Base-by-base conservation (phyloP, 2,329 filamentous ascomycete genomes). In the Monilinia fructicola region DNA sequence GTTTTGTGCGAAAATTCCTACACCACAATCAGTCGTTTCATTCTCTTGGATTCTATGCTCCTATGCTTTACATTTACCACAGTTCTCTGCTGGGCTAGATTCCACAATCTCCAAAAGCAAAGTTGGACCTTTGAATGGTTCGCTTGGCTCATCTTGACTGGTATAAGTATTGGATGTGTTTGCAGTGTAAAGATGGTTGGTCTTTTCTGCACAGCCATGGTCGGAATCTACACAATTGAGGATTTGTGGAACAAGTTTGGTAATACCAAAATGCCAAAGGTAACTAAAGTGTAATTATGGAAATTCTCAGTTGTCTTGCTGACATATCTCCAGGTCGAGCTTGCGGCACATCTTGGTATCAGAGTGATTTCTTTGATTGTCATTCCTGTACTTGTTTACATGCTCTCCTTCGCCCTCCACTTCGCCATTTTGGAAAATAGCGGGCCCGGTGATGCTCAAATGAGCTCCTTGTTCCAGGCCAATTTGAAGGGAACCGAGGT, bases 1-100 rank as follows among this genome's bases (percentile, higher is more conserved):
- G 93, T 99, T 54, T 87, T 99, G 53, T 99, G 93, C 82, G 95
- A 99, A 79, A 99, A 99, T 83, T 98, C 95, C 62, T 99, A 98
- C 82, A 97, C 95, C 59, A 98, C 96, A 42, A 99, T 99, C 79
- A 97, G 93, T 80, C 88, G 95, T 69, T 99, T 99, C 78, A 98
- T 99, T 74, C 88, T 99, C 31, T 88, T 99, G 74, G 95, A 99
- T 79, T 98, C 95, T 0, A 99, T 99, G 95, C 86, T 99, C 62
- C 86, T 99, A 50, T 98, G 93, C 82, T 97, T 97, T 77, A 99
- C 96, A n/a, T 95, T 98, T 73, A 93, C 93, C 21, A 99, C 95
- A 7, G 91, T 96, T 69, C 87, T 98, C 74, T 98, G 94, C 85
- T 99, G 94, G 93, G 89, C 93, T 75, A 95, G 93, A 78, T 98